These are phyloP conservation scores for Aspergillus hiratsukae DNA, from an alignment of 2,329 filamentous ascomycete species.

Conservation along the genomic window DNA sequence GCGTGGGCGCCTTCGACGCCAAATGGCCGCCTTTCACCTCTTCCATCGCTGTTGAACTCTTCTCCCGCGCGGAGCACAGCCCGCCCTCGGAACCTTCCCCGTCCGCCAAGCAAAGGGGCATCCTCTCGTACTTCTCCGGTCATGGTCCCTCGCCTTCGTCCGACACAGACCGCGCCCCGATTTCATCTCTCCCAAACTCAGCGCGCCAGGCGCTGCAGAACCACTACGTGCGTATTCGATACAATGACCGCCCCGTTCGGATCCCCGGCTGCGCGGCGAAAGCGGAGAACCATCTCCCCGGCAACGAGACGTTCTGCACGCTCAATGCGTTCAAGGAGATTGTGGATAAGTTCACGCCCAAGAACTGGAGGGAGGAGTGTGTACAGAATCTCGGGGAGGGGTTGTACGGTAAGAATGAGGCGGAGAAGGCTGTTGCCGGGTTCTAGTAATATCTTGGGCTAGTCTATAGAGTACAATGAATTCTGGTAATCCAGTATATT, in stretches of 20 bases:
- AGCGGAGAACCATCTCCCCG: constrained; percentile 75
- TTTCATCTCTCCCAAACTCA: constrained; percentile 26
- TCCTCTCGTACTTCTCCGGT: constrained; percentile 30
- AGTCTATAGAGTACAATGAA: neutral
- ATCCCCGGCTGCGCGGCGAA: constrained; percentile 72
- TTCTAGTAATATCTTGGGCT: constrained; percentile 25
- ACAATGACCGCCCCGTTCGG: constrained; percentile 78
- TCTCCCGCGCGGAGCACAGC: constrained; percentile 44
- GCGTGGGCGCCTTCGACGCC: constrained; percentile 70
- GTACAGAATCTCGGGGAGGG: constrained; percentile 52
- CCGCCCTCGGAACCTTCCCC: constrained; percentile 13
- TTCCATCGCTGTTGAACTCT: constrained; percentile 86
- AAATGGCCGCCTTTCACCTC: constrained; percentile 93
- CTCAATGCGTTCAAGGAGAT: constrained; percentile 87
- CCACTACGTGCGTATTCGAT: constrained; percentile 85
- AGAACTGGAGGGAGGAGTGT: constrained; percentile 68
- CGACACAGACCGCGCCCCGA: constrained; percentile 29
- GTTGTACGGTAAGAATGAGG: constrained; percentile 44
- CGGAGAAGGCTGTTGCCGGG: constrained; percentile 34
- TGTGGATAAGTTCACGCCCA: constrained; percentile 83
- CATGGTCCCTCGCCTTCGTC: constrained; percentile 14
- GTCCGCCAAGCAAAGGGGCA: constrained; percentile 21
- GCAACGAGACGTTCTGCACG: constrained; percentile 87
- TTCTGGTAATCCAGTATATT: neutral
- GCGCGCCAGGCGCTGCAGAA: constrained; percentile 39